phyloP scores from a whole-genome alignment of 768 basidiomycete species.

The Lyophyllum decastes region DNA sequence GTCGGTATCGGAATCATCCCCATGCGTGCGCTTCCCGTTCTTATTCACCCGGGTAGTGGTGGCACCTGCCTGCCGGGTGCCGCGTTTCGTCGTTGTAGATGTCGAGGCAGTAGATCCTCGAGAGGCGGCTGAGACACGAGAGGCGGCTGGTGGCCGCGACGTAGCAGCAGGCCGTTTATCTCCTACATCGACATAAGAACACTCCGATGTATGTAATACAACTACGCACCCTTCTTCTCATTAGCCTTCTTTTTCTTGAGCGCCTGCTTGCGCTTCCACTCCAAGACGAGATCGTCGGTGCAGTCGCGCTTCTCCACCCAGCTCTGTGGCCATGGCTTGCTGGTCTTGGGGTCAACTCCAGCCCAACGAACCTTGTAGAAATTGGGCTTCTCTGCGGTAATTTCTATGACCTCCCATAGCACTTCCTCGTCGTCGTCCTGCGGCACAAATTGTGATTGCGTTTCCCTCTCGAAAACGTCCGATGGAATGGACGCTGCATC shows the following conservation, averaged over 20 bases:
- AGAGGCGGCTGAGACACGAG: constrained; percentile 7
- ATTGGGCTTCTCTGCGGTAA: constrained; percentile 54
- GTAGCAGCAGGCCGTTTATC: constrained; percentile 1
- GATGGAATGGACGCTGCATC: constrained; percentile 2
- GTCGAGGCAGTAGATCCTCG: constrained; percentile 4
- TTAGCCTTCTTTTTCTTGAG: constrained; percentile 36
- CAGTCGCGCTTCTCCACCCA: constrained; percentile 76
- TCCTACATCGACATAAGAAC: background rate
- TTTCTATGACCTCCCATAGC: constrained; percentile 65
- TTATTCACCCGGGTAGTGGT: background rate
- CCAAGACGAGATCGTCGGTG: constrained; percentile 59
- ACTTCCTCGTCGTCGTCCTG: constrained; percentile 57
- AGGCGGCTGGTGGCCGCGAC: constrained; percentile 12
- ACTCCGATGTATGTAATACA: background rate
- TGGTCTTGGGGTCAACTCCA: constrained; percentile 60
- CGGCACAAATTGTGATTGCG: constrained; percentile 53
- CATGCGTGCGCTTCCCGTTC: constrained; percentile 10
- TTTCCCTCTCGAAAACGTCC: constrained; percentile 31
- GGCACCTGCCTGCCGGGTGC: background rate
- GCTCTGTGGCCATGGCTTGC: constrained; percentile 64
- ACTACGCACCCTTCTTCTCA: constrained; percentile 37
- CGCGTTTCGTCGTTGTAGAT: constrained; percentile 6
- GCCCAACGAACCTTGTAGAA: constrained; percentile 73
- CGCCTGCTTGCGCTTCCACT: constrained; percentile 61
- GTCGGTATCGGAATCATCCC: background rate